Conservation (phyloP, 768 basidiomycete genomes). For the Naganishia vaughanmartiniae region DNA sequence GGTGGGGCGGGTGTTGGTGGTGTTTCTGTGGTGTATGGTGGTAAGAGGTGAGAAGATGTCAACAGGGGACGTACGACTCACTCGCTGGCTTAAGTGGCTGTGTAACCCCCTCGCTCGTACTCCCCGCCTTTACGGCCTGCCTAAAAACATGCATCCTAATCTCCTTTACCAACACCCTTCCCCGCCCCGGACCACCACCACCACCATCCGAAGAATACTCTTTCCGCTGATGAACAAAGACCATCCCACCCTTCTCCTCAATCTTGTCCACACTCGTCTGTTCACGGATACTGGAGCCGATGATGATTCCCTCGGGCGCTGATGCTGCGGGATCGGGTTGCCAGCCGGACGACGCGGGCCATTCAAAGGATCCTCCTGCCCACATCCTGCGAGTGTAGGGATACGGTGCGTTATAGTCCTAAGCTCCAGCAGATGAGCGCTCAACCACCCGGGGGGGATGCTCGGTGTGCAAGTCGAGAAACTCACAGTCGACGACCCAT, state of each 20-base stretch:
- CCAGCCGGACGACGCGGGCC: constrained; percentile 17
- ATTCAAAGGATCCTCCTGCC: constrained; percentile 40
- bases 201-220: constrained; percentile 25
- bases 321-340: neutral
- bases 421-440: neutral
- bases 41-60: neutral
- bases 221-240: constrained; percentile 44
- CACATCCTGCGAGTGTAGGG: constrained; percentile 46
- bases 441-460: neutral
- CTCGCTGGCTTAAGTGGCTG: neutral
- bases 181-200: neutral
- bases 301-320: neutral
- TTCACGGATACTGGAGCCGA: constrained; percentile 25
- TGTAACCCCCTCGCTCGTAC: neutral
- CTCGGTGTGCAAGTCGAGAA: neutral
- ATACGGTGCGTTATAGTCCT: constrained; percentile 46
- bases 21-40: neutral
- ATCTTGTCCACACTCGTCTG: constrained; percentile 35
- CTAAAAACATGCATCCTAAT: constrained; percentile 47
- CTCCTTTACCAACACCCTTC: constrained; percentile 37
- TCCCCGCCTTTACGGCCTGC: constrained; percentile 16
- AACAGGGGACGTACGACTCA: neutral
- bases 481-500: constrained; percentile 44
- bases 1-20: neutral
- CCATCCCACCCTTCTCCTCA: constrained; percentile 41